Conservation (phyloP, 305 asterid species). For the Stenogyne calaminthoides region DNA sequence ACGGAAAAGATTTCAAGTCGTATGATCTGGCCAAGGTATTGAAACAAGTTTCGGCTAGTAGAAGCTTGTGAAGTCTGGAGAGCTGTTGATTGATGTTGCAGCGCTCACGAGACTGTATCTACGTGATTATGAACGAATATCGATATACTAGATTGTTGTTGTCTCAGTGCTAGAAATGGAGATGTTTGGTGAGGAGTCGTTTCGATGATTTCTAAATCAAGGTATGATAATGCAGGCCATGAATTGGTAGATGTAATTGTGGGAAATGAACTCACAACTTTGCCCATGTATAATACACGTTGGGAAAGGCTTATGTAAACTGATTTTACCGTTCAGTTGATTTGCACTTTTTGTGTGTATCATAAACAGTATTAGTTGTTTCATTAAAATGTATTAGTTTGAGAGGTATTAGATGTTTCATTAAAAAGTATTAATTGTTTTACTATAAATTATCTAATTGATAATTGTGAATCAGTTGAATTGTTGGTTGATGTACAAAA, state of each 20-base stretch:
- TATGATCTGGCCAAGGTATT: constrained; percentile 83
- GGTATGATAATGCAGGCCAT: neutral
- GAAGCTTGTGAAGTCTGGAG: constrained; percentile 31
- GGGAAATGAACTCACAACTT: neutral
- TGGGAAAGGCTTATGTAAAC: neutral
- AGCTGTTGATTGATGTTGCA: neutral
- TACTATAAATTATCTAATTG: no score
- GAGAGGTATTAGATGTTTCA: neutral
- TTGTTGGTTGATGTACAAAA: no score
- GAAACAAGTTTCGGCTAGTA: constrained; percentile 69
- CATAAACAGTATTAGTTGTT: neutral
- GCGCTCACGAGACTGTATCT: neutral
- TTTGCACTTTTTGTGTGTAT: neutral
- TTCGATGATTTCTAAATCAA: neutral
- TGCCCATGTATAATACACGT: neutral
- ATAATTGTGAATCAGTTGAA: no score
- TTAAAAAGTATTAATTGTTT: no score
- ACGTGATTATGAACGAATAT: neutral
- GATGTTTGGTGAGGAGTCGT: neutral
- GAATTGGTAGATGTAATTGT: neutral
- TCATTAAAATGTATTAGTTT: no score
- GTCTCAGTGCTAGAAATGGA: neutral
- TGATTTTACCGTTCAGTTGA: neutral
- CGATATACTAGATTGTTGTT: neutral
- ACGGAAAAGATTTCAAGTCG: constrained; percentile 93